Conservation (phyloP, 2,329 filamentous ascomycete genomes). For the Sporothrix luriei region DNA sequence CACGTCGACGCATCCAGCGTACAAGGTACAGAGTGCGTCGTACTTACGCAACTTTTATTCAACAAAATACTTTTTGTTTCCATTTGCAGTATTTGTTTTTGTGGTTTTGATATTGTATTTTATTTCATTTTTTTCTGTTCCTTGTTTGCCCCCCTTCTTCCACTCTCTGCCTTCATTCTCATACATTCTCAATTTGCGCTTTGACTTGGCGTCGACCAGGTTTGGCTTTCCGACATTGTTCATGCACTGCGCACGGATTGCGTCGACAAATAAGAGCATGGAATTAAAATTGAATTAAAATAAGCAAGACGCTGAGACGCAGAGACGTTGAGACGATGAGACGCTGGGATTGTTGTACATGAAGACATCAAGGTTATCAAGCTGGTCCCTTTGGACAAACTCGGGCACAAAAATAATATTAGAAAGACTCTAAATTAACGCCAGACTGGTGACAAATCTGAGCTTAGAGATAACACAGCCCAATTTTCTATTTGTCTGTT, state of each 20-base stretch:
- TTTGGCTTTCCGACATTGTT: conserved; percentile 15
- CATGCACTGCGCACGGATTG: conserved; percentile 19
- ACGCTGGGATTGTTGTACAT: too few relatives aligned
- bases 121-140: not conserved
- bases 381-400: not conserved
- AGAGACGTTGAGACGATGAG: too few relatives aligned
- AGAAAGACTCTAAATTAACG: not conserved
- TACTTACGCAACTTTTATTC: not conserved
- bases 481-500: too few relatives aligned
- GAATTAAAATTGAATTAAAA: not conserved
- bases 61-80: not conserved
- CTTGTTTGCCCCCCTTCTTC: not conserved
- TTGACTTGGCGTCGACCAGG: not conserved
- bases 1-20: conserved; percentile 9
- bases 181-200: not conserved
- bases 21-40: not conserved
- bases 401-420: not conserved
- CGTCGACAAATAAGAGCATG: not conserved
- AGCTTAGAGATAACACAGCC: too few relatives aligned
- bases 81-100: not conserved
- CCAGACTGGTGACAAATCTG: not conserved
- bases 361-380: not conserved
- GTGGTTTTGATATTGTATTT: not conserved
- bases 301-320: not conserved
- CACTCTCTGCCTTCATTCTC: not conserved